Evolutionary conservation across 2,329 filamentous ascomycete genomes (phyloP), one percentile per base, ranked within the genome.

Genomic region (Hirsutella rhossiliensis): DNA sequence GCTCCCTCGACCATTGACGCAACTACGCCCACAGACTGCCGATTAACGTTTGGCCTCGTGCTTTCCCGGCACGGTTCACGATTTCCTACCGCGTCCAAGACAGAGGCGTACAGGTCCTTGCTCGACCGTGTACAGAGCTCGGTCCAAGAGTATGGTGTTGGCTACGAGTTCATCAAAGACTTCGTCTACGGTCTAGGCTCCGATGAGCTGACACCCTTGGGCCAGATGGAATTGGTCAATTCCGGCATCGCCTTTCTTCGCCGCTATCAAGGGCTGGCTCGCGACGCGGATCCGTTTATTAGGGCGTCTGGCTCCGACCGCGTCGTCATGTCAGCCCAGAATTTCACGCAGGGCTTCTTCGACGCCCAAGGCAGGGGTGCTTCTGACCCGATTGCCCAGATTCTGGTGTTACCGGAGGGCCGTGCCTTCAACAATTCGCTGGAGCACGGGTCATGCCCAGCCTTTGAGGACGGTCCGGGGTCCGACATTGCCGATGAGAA

Each of bases 31-130:
- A 52, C 67, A 1, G 70, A 68, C n/a, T 96, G 89, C 63, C 66
- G 75, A 12, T 66, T 90, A 52, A 90, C 81, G 3, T 90, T 94
- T 62, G 89, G 75, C 1, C 84, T 89, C 55, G 68, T 89, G 20
- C 73, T 96, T 40, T 88, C 87, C 19, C 80, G 89, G 3, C 89
- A 96, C 59, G 89, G 88, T 40, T 85, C 86, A 32, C 77, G 89
- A 43, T 84, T 87, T 57, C 89, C 89, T 1, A 94, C 88, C 0
- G 56, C 65, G 11, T 67, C 68, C 50, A 94, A 89, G 66, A 76
- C 80, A 1, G 57, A 60, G 11, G 57, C 61, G 7, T 95, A 94
- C 63, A 72, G 69, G 34, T 61, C 66, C 5, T 71, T 85, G 9
- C 69, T 95, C 43, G 59, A 71, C 27, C 75, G 74, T 40, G 82